A percentile compares a stretch with the other conserved stretches of the same genome.
Conservation (phyloP, 768 basidiomycete genomes). For the Pisolithus albus region DNA sequence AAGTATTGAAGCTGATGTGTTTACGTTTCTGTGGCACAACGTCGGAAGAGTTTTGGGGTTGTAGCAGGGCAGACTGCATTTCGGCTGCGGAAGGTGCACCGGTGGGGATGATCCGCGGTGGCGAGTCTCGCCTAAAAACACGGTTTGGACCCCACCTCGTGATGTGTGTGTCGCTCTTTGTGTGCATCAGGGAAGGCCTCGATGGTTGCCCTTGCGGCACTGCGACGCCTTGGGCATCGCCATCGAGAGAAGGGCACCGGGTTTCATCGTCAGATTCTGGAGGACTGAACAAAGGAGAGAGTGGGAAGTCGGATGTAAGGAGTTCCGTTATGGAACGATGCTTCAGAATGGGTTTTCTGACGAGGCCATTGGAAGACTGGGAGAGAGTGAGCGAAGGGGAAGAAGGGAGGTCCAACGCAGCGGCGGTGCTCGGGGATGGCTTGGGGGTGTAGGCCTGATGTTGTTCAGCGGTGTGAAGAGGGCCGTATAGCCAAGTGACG, state of each 20-base stretch:
- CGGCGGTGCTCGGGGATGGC: conserved; percentile 31
- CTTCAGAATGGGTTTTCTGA: conserved; percentile 88
- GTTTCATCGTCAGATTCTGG: conserved; percentile 46
- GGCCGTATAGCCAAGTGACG: conserved; percentile 98
- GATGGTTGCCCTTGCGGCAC: conserved; percentile 2
- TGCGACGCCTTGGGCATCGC: conserved; percentile 8
- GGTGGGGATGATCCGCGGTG: conserved; percentile 46
- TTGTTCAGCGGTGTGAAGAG: conserved; percentile 89
- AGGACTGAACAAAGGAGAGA: conserved; percentile 56
- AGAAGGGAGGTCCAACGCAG: conserved; percentile 32
- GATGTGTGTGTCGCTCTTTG: conserved; percentile 86
- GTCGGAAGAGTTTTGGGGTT: conserved; percentile 13
- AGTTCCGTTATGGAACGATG: conserved; percentile 89
- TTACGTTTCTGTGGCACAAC: conserved; percentile 48
- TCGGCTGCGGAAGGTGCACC: conserved; percentile 7
- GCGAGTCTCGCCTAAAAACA: conserved; percentile 55
- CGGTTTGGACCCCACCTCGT: conserved; percentile 43
- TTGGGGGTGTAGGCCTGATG: conserved; percentile 54
- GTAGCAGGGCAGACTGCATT: conserved; percentile 8
- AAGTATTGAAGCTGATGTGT: conserved; percentile 97
- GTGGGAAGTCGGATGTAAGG: conserved; percentile 66
- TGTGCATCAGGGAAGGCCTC: conserved; percentile 66
- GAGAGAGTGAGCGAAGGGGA: conserved; percentile 24
- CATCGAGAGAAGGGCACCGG: conserved; percentile 14
- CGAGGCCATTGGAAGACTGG: conserved; percentile 12